A percentile compares a stretch with the other conserved stretches of the same genome.
Evolutionary conservation across 225 moss, liverwort and hornwort species (phyloP).

Genomic region (Ulota crispa): DNA sequence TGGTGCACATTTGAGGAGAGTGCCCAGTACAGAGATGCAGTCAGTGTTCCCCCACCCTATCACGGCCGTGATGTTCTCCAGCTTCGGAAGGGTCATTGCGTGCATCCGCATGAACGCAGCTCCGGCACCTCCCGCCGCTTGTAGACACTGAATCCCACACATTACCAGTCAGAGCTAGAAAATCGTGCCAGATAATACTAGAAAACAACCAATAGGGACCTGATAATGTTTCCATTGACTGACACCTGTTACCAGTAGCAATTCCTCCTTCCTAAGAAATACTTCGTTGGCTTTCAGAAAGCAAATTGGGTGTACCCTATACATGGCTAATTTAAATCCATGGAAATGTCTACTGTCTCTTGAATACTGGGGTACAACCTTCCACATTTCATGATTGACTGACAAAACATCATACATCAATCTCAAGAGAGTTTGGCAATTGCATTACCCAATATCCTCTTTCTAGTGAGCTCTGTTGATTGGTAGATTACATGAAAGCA

Average conservation of each 20-base stretch:
- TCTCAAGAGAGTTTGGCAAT: not conserved
- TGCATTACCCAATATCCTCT: not conserved
- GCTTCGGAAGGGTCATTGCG: slow-evolving; percentile 45
- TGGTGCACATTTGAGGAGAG: slow-evolving; percentile 61
- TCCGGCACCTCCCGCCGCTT: slow-evolving; percentile 59
- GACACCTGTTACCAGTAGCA: not conserved
- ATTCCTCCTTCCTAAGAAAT: not conserved
- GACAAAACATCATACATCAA: not conserved
- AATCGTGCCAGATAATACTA: not conserved
- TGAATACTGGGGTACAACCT: not conserved
- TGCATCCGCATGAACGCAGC: slow-evolving; percentile 60
- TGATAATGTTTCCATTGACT: not conserved
- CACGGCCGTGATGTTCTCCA: slow-evolving; percentile 47
- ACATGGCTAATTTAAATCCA: not conserved
- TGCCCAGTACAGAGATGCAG: slow-evolving; percentile 59
- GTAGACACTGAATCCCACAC: slow-evolving; percentile 50
- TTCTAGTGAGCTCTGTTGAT: not conserved
- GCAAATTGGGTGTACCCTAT: not conserved
- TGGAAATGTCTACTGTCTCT: not conserved
- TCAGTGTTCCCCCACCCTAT: slow-evolving; percentile 53
- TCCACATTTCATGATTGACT: not conserved
- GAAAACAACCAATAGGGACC: not conserved
- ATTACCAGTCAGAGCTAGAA: not conserved
- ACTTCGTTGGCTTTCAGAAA: not conserved
- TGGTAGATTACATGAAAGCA: not conserved